phyloP scores from a whole-genome alignment of 495 filamentous ascomycete genomes.

The Tuber indicum region DNA sequence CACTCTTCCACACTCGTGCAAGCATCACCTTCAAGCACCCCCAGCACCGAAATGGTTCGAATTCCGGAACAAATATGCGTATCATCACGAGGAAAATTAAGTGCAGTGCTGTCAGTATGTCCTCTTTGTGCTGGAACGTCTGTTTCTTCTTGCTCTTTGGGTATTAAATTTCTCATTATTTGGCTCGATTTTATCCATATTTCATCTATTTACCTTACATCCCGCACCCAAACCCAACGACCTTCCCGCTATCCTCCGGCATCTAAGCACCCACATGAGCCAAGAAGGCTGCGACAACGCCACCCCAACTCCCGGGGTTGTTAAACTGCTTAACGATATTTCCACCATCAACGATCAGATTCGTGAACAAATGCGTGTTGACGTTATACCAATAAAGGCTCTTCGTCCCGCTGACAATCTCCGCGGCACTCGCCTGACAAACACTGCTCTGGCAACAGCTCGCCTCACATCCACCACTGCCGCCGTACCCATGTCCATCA shows the following conservation, averaged over 20 bases:
- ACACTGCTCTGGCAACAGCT: conserved; percentile 21
- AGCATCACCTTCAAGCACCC: no score
- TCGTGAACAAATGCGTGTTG: conserved; percentile 33
- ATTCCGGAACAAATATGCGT: background rate
- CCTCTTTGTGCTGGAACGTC: background rate
- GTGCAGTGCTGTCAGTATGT: background rate
- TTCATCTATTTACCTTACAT: background rate
- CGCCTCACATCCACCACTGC: conserved; percentile 44
- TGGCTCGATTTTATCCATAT: background rate
- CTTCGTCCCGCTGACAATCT: conserved; percentile 20
- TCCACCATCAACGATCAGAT: conserved; percentile 33
- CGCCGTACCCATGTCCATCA: conserved; percentile 19
- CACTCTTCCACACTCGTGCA: no score
- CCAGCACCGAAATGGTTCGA: background rate
- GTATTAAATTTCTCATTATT: background rate
- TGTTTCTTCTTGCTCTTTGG: background rate
- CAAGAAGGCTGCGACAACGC: conserved; percentile 49
- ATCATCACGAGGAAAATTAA: background rate
- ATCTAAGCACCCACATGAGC: conserved; percentile 12
- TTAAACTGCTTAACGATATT: conserved; percentile 23
- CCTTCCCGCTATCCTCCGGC: background rate
- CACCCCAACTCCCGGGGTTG: conserved; percentile 55
- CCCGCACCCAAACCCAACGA: background rate
- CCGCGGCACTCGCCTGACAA: conserved; percentile 17
- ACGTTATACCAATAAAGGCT: conserved; percentile 31